phyloP scores from a whole-genome alignment of 441 rosid species.

The Gossypium gossypioides region DNA sequence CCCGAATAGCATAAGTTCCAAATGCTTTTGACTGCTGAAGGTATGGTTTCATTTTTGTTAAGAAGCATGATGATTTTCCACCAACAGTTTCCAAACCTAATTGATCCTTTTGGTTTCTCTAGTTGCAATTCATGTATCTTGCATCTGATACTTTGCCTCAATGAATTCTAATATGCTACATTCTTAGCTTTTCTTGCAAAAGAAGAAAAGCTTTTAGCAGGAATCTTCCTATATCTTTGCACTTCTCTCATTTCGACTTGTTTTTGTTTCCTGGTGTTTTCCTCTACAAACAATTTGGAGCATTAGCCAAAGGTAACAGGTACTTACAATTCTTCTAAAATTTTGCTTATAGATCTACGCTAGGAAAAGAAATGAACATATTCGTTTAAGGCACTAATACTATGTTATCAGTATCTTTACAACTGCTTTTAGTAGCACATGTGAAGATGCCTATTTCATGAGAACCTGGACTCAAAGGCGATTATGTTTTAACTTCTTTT shows the following conservation, averaged over 20 bases:
- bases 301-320: neutral
- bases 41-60: neutral
- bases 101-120: neutral
- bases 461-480: neutral
- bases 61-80: neutral
- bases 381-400: neutral
- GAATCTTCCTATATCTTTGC: slow-evolving; percentile 6
- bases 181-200: slow-evolving; percentile 6
- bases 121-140: neutral
- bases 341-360: neutral
- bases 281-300: neutral
- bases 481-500: too few relatives aligned
- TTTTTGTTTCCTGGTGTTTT: neutral
- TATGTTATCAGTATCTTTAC: neutral
- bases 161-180: neutral
- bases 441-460: neutral
- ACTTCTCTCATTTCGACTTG: neutral
- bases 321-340: neutral
- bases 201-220: slow-evolving; percentile 6
- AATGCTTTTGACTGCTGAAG: neutral
- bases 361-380: neutral
- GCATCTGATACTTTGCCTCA: slow-evolving; percentile 11
- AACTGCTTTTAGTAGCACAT: neutral
- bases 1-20: neutral
- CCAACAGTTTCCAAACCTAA: neutral